These are phyloP conservation scores for Paecilomyces variotii DNA, from an alignment of 2,329 filamentous ascomycete species.

Conservation along the genomic window DNA sequence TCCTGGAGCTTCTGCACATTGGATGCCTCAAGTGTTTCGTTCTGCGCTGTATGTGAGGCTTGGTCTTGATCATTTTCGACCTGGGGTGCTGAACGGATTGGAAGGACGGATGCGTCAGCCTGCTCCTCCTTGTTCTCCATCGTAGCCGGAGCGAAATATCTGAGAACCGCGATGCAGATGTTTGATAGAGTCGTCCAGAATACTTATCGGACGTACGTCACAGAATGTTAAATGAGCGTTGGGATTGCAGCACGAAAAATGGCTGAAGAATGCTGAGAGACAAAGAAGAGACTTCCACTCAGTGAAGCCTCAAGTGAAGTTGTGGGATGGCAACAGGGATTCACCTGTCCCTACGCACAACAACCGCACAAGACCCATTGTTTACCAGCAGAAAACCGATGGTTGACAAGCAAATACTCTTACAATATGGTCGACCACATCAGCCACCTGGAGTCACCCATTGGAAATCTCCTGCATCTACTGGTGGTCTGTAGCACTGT, in stretches of 20 bases:
- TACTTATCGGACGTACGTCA: background rate
- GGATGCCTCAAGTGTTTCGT: background rate
- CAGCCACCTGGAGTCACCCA: background rate
- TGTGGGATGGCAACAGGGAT: background rate
- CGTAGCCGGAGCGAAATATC: too few species aligned
- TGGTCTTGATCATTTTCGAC: background rate
- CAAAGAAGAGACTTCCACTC: background rate
- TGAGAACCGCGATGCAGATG: background rate
- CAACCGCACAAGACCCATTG: background rate
- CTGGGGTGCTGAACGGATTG: background rate
- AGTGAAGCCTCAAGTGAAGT: background rate
- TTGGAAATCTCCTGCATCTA: background rate
- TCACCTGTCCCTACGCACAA: background rate
- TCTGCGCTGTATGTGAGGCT: background rate
- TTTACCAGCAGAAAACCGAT: background rate
- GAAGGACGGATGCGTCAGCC: background rate
- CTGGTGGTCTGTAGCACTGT: background rate
- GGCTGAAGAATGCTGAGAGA: background rate
- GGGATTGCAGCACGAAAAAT: background rate
- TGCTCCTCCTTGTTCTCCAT: background rate
- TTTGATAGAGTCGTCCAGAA: background rate
- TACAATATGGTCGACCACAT: background rate
- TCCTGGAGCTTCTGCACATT: background rate
- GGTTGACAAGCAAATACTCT: background rate
- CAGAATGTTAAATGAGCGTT: background rate